These are phyloP conservation scores for Hypomyces perniciosus DNA, from an alignment of 2,329 filamentous ascomycete genomes.

Conservation along the genomic window DNA sequence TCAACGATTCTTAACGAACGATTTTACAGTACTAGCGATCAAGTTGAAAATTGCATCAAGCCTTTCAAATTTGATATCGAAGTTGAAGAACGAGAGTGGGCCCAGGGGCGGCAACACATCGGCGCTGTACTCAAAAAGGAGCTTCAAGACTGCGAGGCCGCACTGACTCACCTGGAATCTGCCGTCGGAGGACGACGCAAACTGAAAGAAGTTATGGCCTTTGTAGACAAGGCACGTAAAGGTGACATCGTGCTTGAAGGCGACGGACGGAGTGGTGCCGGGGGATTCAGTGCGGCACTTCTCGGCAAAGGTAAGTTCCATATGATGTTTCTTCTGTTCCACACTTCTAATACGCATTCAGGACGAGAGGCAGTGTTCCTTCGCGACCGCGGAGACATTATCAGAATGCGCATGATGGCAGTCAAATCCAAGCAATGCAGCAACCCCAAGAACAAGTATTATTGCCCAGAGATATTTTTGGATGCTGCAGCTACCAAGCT, in stretches of 20 bases:
- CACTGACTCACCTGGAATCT: conserved; percentile 69
- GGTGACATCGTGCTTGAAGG: conserved; percentile 82
- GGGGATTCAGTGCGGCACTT: conserved; percentile 85
- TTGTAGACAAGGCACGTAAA: conserved; percentile 83
- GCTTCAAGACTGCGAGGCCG: conserved; percentile 73
- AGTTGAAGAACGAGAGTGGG: conserved; percentile 85
- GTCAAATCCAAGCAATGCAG: conserved; percentile 88
- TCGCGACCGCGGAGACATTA: conserved; percentile 80
- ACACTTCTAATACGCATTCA: conserved; percentile 34
- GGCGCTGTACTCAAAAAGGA: conserved; percentile 78
- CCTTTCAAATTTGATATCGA: conserved; percentile 98
- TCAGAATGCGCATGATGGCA: conserved; percentile 83
- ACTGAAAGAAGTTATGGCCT: conserved; percentile 80
- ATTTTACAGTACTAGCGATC: conserved; percentile 94
- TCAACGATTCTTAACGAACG: conserved; percentile 86
- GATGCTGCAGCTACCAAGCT: conserved; percentile 94
- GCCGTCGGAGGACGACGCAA: conserved; percentile 76
- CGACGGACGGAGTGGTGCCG: conserved; percentile 75
- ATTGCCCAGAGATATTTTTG: conserved; percentile 96
- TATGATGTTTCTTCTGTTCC: background rate
- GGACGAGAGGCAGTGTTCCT: conserved; percentile 92
- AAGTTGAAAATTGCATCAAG: conserved; percentile 98
- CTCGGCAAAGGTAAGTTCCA: conserved; percentile 65
- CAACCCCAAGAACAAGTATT: conserved; percentile 81
- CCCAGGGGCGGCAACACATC: conserved; percentile 76